phyloP scores from a whole-genome alignment of 306 rosid species.

The Prunus fruticosa region DNA sequence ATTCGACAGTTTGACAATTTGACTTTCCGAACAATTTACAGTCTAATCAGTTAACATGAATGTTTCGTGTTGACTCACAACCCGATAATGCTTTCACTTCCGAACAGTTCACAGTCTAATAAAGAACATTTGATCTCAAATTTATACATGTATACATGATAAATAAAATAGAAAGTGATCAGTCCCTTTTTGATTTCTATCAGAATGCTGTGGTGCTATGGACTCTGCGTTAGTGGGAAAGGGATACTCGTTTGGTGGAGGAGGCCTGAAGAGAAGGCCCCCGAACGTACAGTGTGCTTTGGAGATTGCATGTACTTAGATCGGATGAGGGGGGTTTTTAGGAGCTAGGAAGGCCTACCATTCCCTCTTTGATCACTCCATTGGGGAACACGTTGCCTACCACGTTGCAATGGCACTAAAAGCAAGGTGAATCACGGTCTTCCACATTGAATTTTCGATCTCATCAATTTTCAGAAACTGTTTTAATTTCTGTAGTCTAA shows the following conservation, averaged over 20 bases:
- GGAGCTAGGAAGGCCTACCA: constrained; percentile 94
- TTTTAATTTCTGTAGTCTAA: background rate
- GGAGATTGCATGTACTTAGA: constrained; percentile 84
- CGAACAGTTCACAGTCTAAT: background rate
- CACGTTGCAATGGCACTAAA: constrained; percentile 48
- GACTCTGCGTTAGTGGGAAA: constrained; percentile 97
- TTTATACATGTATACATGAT: background rate
- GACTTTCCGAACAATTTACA: background rate
- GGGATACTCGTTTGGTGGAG: constrained; percentile 79
- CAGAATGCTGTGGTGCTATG: constrained; percentile 82
- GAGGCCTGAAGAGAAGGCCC: constrained; percentile 72
- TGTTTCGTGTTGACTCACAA: too few species aligned
- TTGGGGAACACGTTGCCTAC: constrained; percentile 82
- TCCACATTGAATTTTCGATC: background rate
- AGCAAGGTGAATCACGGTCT: constrained; percentile 45
- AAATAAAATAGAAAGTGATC: background rate
- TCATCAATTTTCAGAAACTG: background rate
- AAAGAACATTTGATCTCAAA: background rate
- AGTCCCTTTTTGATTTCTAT: background rate
- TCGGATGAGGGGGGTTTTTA: constrained; percentile 71
- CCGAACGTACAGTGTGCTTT: constrained; percentile 44
- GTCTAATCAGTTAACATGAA: background rate
- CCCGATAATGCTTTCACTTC: background rate
- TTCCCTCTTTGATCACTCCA: constrained; percentile 87
- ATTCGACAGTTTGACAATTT: background rate